Base-by-base conservation (phyloP, 1,284 basidiomycete genomes). In the Schizopora paradoxa region DNA sequence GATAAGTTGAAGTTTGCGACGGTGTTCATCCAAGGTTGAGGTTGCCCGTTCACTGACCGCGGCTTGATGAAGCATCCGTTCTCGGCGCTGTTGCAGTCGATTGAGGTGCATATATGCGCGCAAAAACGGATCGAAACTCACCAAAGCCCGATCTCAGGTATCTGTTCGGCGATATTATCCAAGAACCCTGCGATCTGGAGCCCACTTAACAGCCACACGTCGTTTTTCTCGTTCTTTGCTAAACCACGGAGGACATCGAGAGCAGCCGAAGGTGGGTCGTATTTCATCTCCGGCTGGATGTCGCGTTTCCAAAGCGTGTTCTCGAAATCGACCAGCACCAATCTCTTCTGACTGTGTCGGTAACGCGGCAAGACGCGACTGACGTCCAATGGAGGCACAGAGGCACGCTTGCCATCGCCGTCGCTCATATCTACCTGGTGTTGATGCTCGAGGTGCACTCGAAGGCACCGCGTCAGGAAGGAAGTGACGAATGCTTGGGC, bases 11-110 rank as follows among this genome's bases (percentile, higher is more conserved):
- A 75, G 56, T 86, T 86, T 2, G 78, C 70, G 5, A 91, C 84
- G 71, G 90, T 84, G 55, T 79, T 84, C 47, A 86, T 75, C 91
- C 90, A 92, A 16, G 61, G 51, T 16, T 56, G 56, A 11, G 29
- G 27, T 28, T 47, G 51, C 21, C 43, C 47, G 65, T 55, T 6
- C 62, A 61, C 26, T 60, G 61, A 47, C 47, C 61, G 59, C 23
- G 81, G 76, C 67, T 80, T 84, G 60, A 91, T 76, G 60, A 82
- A 91, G 63, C 91, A 93, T 1, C 90, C 91, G 51, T 92, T 90
- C 67, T 93, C 90, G 0, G 88, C 86, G 0, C 82, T 84, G 37
- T 16, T 16, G 49, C 5, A 43, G 23, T 21, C 25, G 34, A n/a
- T 21, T 36, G 45, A 26, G 41, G 21, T 22, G 38, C 32, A 43